These are phyloP conservation scores for Aspergillus pseudotamarii DNA, from an alignment of 2,329 filamentous ascomycete species.

Conservation along the genomic window DNA sequence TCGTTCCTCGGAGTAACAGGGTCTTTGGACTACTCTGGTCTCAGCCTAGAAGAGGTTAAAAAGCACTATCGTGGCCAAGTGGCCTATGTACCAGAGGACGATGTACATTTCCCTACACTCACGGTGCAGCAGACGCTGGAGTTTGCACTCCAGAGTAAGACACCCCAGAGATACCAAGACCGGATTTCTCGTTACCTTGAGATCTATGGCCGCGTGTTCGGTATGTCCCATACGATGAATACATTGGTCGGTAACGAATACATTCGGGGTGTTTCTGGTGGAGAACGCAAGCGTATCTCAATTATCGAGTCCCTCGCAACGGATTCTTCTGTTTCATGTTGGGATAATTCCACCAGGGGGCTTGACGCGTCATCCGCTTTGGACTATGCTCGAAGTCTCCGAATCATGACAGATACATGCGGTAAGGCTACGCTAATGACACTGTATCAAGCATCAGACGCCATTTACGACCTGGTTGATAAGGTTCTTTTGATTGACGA, in stretches of 20 bases:
- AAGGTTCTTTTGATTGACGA: constrained; percentile 74
- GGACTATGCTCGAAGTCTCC: constrained; percentile 68
- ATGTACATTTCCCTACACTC: constrained; percentile 69
- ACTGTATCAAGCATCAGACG: constrained; percentile 67
- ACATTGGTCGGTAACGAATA: constrained; percentile 63
- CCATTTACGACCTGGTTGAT: constrained; percentile 70
- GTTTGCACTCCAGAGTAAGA: constrained; percentile 72
- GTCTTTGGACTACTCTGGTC: constrained; percentile 69
- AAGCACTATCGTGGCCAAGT: constrained; percentile 70
- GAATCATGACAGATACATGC: constrained; percentile 71
- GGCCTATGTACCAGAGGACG: constrained; percentile 72
- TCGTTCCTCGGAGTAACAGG: constrained; percentile 66
- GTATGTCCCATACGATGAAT: constrained; percentile 70
- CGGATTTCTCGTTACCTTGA: constrained; percentile 67
- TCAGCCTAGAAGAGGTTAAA: constrained; percentile 63
- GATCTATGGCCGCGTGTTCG: constrained; percentile 71
- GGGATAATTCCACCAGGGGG: constrained; percentile 75
- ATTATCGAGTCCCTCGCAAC: constrained; percentile 74
- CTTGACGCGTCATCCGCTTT: constrained; percentile 73
- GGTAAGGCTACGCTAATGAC: constrained; percentile 68
- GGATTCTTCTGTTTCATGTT: constrained; percentile 69
- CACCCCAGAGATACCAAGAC: constrained; percentile 61
- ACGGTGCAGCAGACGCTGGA: constrained; percentile 73
- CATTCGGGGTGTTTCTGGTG: constrained; percentile 68
- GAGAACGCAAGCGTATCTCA: constrained; percentile 73